Conservation (phyloP, 768 basidiomycete species). For the Pleurotus djamor region DNA sequence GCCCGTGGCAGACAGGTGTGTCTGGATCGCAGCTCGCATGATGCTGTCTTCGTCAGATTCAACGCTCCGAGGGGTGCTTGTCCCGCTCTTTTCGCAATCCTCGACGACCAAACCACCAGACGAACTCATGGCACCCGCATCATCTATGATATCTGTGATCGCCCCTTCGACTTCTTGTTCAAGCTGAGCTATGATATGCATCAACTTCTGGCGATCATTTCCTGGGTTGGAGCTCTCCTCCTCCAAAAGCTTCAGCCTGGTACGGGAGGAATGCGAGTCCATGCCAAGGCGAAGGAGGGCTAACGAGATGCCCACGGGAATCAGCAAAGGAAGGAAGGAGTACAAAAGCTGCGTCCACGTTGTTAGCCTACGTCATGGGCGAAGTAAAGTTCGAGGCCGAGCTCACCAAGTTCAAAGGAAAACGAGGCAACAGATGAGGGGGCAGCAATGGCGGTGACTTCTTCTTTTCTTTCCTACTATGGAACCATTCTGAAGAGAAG, state of each 20-base stretch:
- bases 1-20: not conserved
- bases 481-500: slow-evolving; percentile 44
- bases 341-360: slow-evolving; percentile 41
- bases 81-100: not conserved
- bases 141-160: slow-evolving; percentile 57
- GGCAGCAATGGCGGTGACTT: slow-evolving; percentile 42
- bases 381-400: not conserved
- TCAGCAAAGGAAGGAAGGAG: slow-evolving; percentile 55
- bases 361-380: not conserved
- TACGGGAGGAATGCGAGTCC: slow-evolving; percentile 57
- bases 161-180: slow-evolving; percentile 60
- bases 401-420: slow-evolving; percentile 74
- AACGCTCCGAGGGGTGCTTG: slow-evolving; percentile 5
- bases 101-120: slow-evolving; percentile 9
- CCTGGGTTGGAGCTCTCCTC: slow-evolving; percentile 24
- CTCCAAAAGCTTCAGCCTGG: slow-evolving; percentile 64
- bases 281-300: slow-evolving; percentile 52
- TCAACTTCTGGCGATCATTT: slow-evolving; percentile 44
- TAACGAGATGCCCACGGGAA: slow-evolving; percentile 57
- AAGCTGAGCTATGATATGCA: slow-evolving; percentile 51
- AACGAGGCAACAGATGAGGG: slow-evolving; percentile 51
- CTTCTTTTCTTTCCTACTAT: slow-evolving; percentile 27
- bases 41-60: not conserved
- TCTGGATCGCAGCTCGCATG: not conserved
- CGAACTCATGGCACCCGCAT: slow-evolving; percentile 23